These are phyloP conservation scores for Amanita pallidorosea DNA, from an alignment of 768 basidiomycete genomes.

Conservation along the genomic window DNA sequence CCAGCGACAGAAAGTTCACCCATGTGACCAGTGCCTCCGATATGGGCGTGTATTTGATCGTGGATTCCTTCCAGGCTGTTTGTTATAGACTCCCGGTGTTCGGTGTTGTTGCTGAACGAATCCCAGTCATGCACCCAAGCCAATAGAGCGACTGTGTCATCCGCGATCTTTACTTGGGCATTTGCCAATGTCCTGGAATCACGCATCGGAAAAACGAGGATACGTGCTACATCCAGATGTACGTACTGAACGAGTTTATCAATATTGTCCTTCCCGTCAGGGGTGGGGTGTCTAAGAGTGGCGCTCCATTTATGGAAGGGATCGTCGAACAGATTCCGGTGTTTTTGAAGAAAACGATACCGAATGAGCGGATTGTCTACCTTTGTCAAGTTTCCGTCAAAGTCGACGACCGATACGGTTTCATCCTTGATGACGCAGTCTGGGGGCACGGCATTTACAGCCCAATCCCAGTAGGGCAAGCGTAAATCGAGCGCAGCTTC, in stretches of 20 bases:
- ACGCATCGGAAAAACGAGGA: background rate
- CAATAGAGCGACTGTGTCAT: constrained; percentile 26
- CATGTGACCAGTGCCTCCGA: constrained; percentile 36
- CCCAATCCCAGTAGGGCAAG: constrained; percentile 45
- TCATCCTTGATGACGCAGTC: constrained; percentile 20
- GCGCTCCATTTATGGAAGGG: constrained; percentile 22
- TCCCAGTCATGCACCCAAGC: constrained; percentile 27
- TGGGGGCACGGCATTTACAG: constrained; percentile 25
- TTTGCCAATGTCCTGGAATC: constrained; percentile 12
- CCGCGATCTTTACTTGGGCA: constrained; percentile 16
- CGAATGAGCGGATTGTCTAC: constrained; percentile 24
- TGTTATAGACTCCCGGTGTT: constrained; percentile 24
- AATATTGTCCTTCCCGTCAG: constrained; percentile 21
- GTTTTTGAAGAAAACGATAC: constrained; percentile 18
- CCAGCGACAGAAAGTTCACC: constrained; percentile 27
- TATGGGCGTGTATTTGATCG: constrained; percentile 31
- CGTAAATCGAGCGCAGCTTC: constrained; percentile 25
- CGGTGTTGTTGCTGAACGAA: constrained; percentile 36
- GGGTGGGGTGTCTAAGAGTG: constrained; percentile 23
- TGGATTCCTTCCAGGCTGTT: constrained; percentile 44
- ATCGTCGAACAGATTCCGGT: constrained; percentile 17
- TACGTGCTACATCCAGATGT: background rate
- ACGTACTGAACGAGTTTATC: constrained; percentile 17
- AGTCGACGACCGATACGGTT: constrained; percentile 18
- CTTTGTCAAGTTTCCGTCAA: constrained; percentile 15